These are phyloP conservation scores for Globisporangium parvum DNA, from an alignment of 352 stramenopile species.

Conservation along the genomic window DNA sequence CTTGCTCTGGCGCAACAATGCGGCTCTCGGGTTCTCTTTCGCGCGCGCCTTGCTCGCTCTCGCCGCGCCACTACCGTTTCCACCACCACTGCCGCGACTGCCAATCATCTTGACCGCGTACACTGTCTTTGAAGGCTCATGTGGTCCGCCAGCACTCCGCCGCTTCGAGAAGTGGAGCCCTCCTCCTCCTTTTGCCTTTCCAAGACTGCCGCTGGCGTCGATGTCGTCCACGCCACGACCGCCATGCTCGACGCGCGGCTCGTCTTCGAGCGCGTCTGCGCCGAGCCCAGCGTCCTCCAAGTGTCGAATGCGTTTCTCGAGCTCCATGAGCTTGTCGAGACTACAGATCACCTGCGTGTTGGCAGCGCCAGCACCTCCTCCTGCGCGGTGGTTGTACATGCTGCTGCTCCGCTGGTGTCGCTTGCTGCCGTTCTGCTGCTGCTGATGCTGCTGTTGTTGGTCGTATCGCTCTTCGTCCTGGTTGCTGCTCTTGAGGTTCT, in stretches of 20 bases:
- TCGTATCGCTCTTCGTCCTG: conserved; percentile 34
- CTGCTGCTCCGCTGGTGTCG: conserved; percentile 19
- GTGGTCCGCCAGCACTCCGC: conserved; percentile 21
- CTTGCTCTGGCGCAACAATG: conserved; percentile 10
- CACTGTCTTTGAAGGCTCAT: conserved; percentile 47
- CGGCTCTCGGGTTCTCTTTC: conserved; percentile 21
- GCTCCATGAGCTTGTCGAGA: conserved; percentile 85
- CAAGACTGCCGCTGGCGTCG: conserved; percentile 13
- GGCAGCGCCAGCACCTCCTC: conserved; percentile 2
- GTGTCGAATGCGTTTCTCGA: conserved; percentile 83
- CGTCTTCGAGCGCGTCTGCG: conserved; percentile 32
- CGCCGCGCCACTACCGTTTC: conserved; percentile 1
- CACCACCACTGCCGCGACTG: background rate
- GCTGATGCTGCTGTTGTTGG: conserved; percentile 4
- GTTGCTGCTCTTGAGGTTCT: conserved; percentile 27
- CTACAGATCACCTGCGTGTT: conserved; percentile 60
- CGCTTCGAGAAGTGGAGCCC: conserved; percentile 53
- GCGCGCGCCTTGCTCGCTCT: conserved; percentile 26
- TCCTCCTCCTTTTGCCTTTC: conserved; percentile 15
- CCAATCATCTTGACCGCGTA: conserved; percentile 41
- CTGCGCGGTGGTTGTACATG: conserved; percentile 27
- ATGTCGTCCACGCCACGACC: conserved; percentile 17
- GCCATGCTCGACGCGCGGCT: conserved; percentile 10
- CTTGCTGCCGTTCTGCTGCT: conserved; percentile 6
- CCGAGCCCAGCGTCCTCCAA: conserved; percentile 67